Percentiles rank a stretch among this genome's conserved stretches.
These are phyloP conservation scores for Thelonectria olida DNA, from an alignment of 2,329 filamentous ascomycete genomes.

Conservation along the genomic window DNA sequence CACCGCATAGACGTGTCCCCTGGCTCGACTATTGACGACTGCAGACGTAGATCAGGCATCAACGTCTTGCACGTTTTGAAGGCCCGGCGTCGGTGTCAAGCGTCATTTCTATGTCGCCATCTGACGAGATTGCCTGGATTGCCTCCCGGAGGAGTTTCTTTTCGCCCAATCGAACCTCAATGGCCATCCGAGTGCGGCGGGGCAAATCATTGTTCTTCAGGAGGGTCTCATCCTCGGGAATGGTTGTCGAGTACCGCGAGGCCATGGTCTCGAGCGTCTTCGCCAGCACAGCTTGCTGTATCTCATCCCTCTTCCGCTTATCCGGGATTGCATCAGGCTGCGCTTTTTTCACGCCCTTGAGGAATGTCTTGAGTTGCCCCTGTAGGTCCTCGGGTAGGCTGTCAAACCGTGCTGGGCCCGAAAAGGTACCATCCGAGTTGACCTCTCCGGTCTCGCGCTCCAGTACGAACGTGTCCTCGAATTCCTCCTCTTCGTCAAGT, in stretches of 20 bases:
- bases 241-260: conserved; percentile 53
- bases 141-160: conserved; percentile 71
- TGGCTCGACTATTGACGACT: background rate
- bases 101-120: conserved; percentile 37
- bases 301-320: conserved; percentile 59
- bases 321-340: conserved; percentile 54
- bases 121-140: conserved; percentile 46
- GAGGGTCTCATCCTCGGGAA: conserved; percentile 52
- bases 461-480: conserved; percentile 80
- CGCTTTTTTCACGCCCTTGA: conserved; percentile 59
- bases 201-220: conserved; percentile 42
- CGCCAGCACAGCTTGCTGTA: conserved; percentile 52
- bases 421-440: conserved; percentile 57
- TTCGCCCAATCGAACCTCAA: conserved; percentile 75
- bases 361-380: conserved; percentile 59
- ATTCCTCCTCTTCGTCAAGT: conserved; percentile 71
- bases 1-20: background rate
- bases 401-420: conserved; percentile 48
- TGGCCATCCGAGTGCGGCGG: conserved; percentile 65
- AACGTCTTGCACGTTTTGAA: conserved; percentile 42
- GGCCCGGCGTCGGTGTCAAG: conserved; percentile 38
- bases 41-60: background rate
- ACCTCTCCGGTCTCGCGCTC: conserved; percentile 64
- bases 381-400: conserved; percentile 60
- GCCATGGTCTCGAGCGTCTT: conserved; percentile 50